Conservation (phyloP, 2,329 filamentous ascomycete species). For the Acrodontium crateriforme region DNA sequence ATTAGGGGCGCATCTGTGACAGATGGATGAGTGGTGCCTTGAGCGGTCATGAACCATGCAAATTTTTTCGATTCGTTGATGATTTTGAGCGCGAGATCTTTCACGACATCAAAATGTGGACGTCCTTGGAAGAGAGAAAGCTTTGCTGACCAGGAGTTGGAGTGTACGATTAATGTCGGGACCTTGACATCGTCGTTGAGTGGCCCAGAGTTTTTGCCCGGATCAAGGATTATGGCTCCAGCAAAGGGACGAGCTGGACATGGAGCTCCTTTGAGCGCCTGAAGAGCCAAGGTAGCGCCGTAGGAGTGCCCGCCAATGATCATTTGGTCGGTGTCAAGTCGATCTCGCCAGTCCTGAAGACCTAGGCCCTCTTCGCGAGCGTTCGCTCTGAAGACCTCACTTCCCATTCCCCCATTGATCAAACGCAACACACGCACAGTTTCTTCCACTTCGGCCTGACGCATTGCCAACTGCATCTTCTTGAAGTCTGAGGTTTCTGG, state of each 20-base stretch:
- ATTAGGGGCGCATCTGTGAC: constrained; percentile 55
- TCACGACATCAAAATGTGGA: constrained; percentile 51
- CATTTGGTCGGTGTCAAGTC: constrained; percentile 42
- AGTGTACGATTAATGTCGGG: constrained; percentile 49
- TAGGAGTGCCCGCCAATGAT: constrained; percentile 51
- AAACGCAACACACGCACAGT: constrained; percentile 27
- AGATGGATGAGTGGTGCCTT: constrained; percentile 40
- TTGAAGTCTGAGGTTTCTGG: constrained; percentile 24
- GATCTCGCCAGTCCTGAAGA: constrained; percentile 37
- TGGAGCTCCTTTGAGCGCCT: constrained; percentile 40
- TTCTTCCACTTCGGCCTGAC: constrained; percentile 33
- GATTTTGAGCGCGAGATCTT: constrained; percentile 38
- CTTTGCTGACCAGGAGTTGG: constrained; percentile 49
- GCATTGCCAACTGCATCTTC: constrained; percentile 28
- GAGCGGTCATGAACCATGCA: constrained; percentile 31
- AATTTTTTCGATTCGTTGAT: constrained; percentile 28
- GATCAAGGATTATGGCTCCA: constrained; percentile 49
- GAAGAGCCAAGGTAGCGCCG: constrained; percentile 50
- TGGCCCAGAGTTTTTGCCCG: constrained; percentile 49
- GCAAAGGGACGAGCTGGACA: constrained; percentile 33
- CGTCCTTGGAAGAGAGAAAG: constrained; percentile 46
- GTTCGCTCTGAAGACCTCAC: constrained; percentile 29
- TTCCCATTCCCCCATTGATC: constrained; percentile 26
- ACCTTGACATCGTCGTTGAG: constrained; percentile 46
- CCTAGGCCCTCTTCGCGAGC: constrained; percentile 33